phyloP scores from a whole-genome alignment of 495 filamentous ascomycete genomes.

The Xylaria flabelliformis region DNA sequence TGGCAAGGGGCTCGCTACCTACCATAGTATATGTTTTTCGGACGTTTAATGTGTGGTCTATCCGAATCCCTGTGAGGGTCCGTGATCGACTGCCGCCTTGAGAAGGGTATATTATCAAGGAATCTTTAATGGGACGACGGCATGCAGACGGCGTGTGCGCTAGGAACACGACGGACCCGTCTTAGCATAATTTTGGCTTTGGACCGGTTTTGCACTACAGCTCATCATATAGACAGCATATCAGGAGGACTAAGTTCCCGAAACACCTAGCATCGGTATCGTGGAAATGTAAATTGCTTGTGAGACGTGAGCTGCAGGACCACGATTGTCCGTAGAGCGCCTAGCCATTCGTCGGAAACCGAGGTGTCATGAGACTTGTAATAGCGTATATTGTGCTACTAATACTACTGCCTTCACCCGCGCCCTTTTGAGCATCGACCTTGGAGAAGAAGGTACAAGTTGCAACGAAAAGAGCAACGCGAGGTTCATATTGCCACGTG shows the following conservation, averaged over 20 bases:
- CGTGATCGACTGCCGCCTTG: slow-evolving; percentile 25
- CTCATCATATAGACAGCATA: slow-evolving; percentile 3
- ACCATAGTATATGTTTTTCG: neutral
- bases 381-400: slow-evolving; percentile 13
- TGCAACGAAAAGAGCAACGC: neutral
- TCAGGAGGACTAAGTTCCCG: slow-evolving; percentile 2
- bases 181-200: slow-evolving; percentile 13
- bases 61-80: slow-evolving; percentile 24
- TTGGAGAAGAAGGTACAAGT: neutral
- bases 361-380: slow-evolving; percentile 11
- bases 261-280: slow-evolving; percentile 16
- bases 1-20: slow-evolving; percentile 19
- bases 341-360: slow-evolving; percentile 19
- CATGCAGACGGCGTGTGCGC: slow-evolving; percentile 21
- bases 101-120: slow-evolving; percentile 21
- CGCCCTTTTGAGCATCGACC: neutral
- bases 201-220: neutral
- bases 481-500: slow-evolving; percentile 1
- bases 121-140: slow-evolving; percentile 15
- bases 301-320: slow-evolving; percentile 25
- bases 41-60: slow-evolving; percentile 10
- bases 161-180: neutral
- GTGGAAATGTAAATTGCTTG: slow-evolving; percentile 3
- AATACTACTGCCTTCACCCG: neutral
- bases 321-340: slow-evolving; percentile 1